Percentiles rank a stretch among this genome's conserved stretches.
These are phyloP conservation scores for Yamadazyma ubonensis DNA, from an alignment of 805 yeast genomes.

Conservation along the genomic window DNA sequence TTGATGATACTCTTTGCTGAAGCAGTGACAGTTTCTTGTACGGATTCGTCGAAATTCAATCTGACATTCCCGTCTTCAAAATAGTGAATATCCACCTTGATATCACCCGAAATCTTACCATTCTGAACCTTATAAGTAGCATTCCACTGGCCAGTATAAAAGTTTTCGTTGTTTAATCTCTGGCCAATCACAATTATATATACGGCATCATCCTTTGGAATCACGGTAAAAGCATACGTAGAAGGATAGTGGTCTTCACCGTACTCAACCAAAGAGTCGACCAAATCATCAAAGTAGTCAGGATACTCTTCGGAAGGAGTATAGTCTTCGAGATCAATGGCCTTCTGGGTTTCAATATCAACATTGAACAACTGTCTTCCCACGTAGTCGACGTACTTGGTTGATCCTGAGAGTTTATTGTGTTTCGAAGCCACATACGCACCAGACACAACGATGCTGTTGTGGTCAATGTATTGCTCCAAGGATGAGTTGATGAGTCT, in stretches of 20 bases:
- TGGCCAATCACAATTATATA: constrained; percentile 65
- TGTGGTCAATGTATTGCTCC: constrained; percentile 27
- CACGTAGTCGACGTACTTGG: constrained; percentile 54
- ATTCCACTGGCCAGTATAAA: constrained; percentile 87
- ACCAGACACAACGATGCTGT: constrained; percentile 30
- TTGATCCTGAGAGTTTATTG: constrained; percentile 30
- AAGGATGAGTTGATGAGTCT: constrained; percentile 27
- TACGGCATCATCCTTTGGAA: constrained; percentile 37
- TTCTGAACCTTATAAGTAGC: constrained; percentile 55
- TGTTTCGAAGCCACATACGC: constrained; percentile 31
- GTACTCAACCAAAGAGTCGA: constrained; percentile 45
- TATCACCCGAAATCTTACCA: constrained; percentile 47
- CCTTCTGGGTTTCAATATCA: constrained; percentile 50
- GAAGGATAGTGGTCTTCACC: constrained; percentile 68
- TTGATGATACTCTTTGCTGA: constrained; percentile 35
- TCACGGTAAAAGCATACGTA: constrained; percentile 41
- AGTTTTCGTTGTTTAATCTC: constrained; percentile 70
- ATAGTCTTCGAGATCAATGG: constrained; percentile 51
- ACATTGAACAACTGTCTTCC: constrained; percentile 53
- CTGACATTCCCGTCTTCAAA: constrained; percentile 96
- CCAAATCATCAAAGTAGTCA: constrained; percentile 27
- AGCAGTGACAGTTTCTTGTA: constrained; percentile 24
- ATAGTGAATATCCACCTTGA: constrained; percentile 79
- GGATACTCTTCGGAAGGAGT: constrained; percentile 27
- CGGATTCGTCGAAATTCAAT: constrained; percentile 47